A percentile compares a stretch with the other conserved stretches of the same genome.
Conservation (phyloP, 768 basidiomycete genomes). For the Candolleomyces eurysporus region DNA sequence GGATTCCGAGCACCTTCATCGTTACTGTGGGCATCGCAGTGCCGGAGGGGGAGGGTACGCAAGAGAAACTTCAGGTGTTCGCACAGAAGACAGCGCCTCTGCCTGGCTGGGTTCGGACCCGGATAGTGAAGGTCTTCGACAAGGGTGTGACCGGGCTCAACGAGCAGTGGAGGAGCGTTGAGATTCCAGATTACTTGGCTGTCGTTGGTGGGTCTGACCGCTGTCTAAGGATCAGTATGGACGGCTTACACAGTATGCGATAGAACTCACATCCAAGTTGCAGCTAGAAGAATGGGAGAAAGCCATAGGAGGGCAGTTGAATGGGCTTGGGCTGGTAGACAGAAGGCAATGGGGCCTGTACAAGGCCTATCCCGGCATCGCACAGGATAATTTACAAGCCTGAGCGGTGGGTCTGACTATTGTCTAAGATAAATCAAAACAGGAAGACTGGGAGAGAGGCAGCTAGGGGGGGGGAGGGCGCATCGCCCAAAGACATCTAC, state of each 20-base stretch:
- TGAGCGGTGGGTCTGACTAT: background rate
- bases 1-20: constrained; percentile 15
- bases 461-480: no score
- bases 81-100: constrained; percentile 6
- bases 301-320: background rate
- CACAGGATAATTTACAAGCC: constrained; percentile 33
- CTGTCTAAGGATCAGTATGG: no score
- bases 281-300: background rate
- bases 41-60: constrained; percentile 10
- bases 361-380: constrained; percentile 45
- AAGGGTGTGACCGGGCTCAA: constrained; percentile 35
- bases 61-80: background rate
- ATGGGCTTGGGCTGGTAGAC: constrained; percentile 9
- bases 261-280: constrained; percentile 4
- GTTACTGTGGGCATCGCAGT: constrained; percentile 21
- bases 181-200: background rate
- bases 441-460: no score
- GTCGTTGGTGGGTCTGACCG: constrained; percentile 1
- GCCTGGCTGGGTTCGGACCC: constrained; percentile 37
- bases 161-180: background rate
- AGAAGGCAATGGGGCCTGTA: constrained; percentile 42
- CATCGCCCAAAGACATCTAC: no score
- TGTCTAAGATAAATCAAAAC: no score
- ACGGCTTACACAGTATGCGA: background rate
- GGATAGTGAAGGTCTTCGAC: constrained; percentile 39